A percentile compares a stretch with the other conserved stretches of the same genome.
Conservation (phyloP, 441 rosid species). For the Pelargonium citronellum region DNA sequence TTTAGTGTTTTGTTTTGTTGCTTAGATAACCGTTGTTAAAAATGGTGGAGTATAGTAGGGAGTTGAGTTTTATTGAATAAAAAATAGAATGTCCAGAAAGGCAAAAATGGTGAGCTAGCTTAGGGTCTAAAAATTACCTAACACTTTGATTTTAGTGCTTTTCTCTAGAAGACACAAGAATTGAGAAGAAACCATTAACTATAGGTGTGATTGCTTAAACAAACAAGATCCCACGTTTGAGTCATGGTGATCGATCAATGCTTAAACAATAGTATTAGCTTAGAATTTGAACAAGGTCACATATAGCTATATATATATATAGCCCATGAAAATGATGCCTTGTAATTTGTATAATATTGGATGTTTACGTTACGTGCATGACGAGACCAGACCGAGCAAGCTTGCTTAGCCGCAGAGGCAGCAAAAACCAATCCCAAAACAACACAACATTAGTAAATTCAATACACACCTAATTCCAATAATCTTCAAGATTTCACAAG, state of each 20-base stretch:
- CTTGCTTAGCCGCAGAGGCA: too few species aligned
- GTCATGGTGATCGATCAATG: too few species aligned
- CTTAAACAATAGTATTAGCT: too few species aligned
- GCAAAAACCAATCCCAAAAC: background rate
- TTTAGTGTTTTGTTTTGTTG: too few species aligned
- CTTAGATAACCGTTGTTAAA: background rate
- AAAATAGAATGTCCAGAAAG: background rate
- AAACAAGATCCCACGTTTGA: background rate
- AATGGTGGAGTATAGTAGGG: background rate
- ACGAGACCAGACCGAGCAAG: background rate
- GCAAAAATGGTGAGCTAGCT: conserved; percentile 5
- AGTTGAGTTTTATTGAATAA: background rate
- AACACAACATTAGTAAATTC: background rate
- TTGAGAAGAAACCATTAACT: background rate
- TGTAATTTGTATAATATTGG: background rate
- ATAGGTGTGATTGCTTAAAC: too few species aligned
- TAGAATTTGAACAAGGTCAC: background rate
- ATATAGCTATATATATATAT: too few species aligned
- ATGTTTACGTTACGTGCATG: background rate
- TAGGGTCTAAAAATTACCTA: conserved; percentile 4
- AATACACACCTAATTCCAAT: background rate
- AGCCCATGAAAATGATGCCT: background rate
- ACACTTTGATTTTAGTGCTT: conserved; percentile 2
- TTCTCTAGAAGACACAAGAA: background rate
- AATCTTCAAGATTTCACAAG: background rate